Base-by-base conservation (phyloP, 2,329 filamentous ascomycete genomes). In the Trichoderma sp. region DNA sequence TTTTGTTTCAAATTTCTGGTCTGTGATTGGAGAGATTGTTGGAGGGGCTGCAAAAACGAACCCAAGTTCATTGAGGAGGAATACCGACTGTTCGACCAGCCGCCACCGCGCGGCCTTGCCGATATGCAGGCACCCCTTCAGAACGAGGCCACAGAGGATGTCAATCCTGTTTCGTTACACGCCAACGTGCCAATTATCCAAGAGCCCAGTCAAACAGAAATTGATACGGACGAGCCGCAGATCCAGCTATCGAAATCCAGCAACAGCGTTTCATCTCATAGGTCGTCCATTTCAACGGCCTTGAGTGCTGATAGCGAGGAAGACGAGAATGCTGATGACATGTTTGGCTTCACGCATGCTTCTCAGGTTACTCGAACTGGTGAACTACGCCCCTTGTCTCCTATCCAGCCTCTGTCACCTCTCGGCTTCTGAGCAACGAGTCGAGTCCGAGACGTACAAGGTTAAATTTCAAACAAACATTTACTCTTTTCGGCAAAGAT, bases 1-100 rank as follows among this genome's bases (percentile, higher is more conserved):
- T 97, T 95, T 80, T 97, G 94, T 80, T 98, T 98, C 87, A 94
- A 95, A 77, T 98, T 97, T 75, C 86, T 98, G 13, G 95, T 98
- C 23, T 93, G 94, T 78, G 92, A 98, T 79, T 98, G 95, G 95
- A 91, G 94, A 76, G 92, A 97, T 76, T 98, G 95, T 83, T 98
- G 95, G 95, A 94, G 96, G 80, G 95, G 95, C 9, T 98, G 95
- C 84, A 94, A 91, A 85, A 97, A 93, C 13, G 95, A 98, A 81
- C 90, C 93, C 74, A 90, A 90, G 75, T 95, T 88, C 78, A 90
- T 94, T 43, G 89, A 93, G 75, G 85, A 91, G 74, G 91, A 93
- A 77, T 91, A 92, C 75, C 82, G 81, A 74, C 78, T 88, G 3
- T 88, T 91, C 69, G 86, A 90, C 69, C 84, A 87, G 76, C 85